Conservation (phyloP, 2,329 filamentous ascomycete species). For the Monosporascus sp. region DNA sequence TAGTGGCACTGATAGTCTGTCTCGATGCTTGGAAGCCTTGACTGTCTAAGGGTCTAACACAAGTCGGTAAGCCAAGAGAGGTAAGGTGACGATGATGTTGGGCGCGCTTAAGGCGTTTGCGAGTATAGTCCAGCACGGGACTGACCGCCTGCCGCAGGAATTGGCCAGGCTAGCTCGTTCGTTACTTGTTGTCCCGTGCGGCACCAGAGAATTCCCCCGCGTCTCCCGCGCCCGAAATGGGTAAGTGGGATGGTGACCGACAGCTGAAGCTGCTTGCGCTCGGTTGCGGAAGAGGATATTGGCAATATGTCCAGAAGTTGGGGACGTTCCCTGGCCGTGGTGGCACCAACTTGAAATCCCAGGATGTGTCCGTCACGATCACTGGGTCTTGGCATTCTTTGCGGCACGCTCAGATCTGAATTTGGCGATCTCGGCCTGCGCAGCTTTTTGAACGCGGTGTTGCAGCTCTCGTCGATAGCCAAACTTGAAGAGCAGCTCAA, state of each 20-base stretch:
- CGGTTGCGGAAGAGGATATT: background rate
- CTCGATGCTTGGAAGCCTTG: background rate
- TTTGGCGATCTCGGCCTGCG: conserved; percentile 72
- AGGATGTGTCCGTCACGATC: conserved; percentile 8
- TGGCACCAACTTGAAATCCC: background rate
- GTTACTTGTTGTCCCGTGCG: background rate
- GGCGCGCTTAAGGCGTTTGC: background rate
- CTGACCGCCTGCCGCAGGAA: background rate
- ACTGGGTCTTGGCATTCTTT: conserved; percentile 49
- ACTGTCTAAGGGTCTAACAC: background rate
- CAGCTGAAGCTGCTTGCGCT: too few relatives aligned
- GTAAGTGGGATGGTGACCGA: background rate
- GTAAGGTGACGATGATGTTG: background rate
- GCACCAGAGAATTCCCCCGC: background rate
- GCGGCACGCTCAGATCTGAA: conserved; percentile 45
- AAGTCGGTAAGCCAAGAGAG: background rate
- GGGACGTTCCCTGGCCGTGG: background rate
- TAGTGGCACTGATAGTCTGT: background rate
- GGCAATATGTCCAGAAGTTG: background rate
- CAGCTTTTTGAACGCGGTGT: conserved; percentile 69
- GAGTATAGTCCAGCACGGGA: background rate
- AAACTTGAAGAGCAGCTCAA: conserved; percentile 84
- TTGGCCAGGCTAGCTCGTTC: background rate
- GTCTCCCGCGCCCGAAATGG: background rate
- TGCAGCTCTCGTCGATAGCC: conserved; percentile 89